Evolutionary conservation across 495 filamentous ascomycete genomes (phyloP).

Genomic region (Podospora pseudopauciseta): DNA sequence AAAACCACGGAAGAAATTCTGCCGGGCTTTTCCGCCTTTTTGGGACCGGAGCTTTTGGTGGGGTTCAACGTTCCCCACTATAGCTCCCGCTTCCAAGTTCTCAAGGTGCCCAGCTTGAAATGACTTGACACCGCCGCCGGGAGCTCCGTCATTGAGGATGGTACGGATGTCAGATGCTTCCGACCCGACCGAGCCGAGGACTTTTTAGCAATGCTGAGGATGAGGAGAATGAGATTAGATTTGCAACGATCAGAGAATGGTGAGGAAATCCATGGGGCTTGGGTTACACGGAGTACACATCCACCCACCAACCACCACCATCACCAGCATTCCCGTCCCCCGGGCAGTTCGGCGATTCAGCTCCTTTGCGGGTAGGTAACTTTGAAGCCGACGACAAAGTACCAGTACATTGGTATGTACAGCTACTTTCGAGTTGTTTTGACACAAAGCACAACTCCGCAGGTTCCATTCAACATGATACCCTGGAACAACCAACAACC

Average conservation of each 20-base stretch:
- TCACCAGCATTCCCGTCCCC: background rate
- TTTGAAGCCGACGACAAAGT: background rate
- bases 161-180: background rate
- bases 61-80: background rate
- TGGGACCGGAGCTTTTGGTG: background rate
- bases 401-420: background rate
- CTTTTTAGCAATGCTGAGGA: background rate
- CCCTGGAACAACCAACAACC: background rate
- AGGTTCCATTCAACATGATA: background rate
- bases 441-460: background rate
- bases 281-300: background rate
- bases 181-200: background rate
- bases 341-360: background rate
- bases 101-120: background rate
- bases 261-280: background rate
- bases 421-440: background rate
- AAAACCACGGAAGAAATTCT: background rate
- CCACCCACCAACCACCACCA: background rate
- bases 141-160: background rate
- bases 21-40: background rate
- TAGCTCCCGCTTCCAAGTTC: too few relatives aligned
- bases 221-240: background rate
- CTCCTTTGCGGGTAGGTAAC: background rate
- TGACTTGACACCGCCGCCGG: background rate
- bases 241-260: background rate